These are phyloP conservation scores for Sporisorium scitamineum DNA, from an alignment of 1,284 basidiomycete genomes.

Conservation along the genomic window DNA sequence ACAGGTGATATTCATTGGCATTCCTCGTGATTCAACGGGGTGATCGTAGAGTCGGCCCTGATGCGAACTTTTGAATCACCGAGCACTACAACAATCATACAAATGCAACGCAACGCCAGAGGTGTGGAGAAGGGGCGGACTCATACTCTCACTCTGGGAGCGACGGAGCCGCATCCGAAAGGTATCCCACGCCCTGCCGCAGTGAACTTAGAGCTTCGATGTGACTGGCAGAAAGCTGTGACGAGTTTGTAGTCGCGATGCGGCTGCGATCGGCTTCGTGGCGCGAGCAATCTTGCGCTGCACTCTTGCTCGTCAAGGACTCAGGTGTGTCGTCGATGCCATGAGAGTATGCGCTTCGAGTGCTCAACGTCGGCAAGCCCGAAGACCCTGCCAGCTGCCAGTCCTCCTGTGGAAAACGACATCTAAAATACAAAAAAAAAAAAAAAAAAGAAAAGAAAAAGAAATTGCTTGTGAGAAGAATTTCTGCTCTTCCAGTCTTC, in stretches of 20 bases:
- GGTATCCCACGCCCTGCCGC: not conserved
- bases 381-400: too few relatives aligned
- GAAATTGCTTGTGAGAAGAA: not conserved
- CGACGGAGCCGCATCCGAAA: slow-evolving; percentile 1
- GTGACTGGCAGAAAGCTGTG: not conserved
- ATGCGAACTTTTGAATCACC: not conserved
- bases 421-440: not conserved
- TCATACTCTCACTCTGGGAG: not conserved
- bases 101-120: too few relatives aligned
- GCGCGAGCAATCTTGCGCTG: not conserved
- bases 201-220: not conserved
- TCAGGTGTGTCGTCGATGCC: not conserved
- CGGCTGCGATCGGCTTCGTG: not conserved
- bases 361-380: not conserved
- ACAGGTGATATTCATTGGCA: not conserved
- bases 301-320: not conserved
- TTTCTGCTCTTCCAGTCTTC: not conserved
- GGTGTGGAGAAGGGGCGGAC: not conserved
- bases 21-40: too few relatives aligned
- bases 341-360: not conserved
- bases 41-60: too few relatives aligned
- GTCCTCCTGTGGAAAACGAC: not conserved
- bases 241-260: too few relatives aligned
- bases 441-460: not conserved
- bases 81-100: not conserved